phyloP scores from a whole-genome alignment of 495 filamentous ascomycete species.

The Xylaria curta region DNA sequence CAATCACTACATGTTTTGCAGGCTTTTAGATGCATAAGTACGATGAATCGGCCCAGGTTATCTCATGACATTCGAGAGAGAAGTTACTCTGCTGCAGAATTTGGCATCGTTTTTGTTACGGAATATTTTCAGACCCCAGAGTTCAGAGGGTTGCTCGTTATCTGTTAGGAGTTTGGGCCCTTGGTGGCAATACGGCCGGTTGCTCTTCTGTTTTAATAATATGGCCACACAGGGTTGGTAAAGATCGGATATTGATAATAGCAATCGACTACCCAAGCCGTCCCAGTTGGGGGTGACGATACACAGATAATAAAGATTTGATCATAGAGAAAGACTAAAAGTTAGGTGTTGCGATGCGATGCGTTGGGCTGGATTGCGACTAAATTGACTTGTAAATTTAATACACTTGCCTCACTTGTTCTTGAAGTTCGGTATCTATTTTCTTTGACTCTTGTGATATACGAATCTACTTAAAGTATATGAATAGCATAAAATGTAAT shows the following conservation, averaged over 20 bases:
- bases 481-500: neutral
- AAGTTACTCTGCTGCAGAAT: slow-evolving; percentile 6
- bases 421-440: neutral
- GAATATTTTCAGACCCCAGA: slow-evolving; percentile 11
- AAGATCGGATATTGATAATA: slow-evolving; percentile 12
- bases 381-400: slow-evolving; percentile 14
- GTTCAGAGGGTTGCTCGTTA: slow-evolving; percentile 17
- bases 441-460: neutral
- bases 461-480: neutral
- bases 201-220: slow-evolving; percentile 11
- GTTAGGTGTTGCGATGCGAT: slow-evolving; percentile 15
- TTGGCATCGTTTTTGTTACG: slow-evolving; percentile 21
- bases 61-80: slow-evolving; percentile 22
- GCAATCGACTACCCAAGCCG: neutral
- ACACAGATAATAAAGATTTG: slow-evolving; percentile 19
- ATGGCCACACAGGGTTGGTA: slow-evolving; percentile 1
- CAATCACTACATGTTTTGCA: slow-evolving; percentile 33
- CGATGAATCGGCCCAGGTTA: slow-evolving; percentile 33
- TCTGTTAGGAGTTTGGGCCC: slow-evolving; percentile 19
- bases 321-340: slow-evolving; percentile 5
- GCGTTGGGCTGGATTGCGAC: slow-evolving; percentile 21
- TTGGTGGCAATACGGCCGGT: slow-evolving; percentile 13
- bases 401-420: slow-evolving; percentile 3
- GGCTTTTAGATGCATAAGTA: slow-evolving; percentile 38
- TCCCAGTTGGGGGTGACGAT: slow-evolving; percentile 1